Base-by-base conservation (phyloP, 805 yeast species). In the Wickerhamiella occidentalis region DNA sequence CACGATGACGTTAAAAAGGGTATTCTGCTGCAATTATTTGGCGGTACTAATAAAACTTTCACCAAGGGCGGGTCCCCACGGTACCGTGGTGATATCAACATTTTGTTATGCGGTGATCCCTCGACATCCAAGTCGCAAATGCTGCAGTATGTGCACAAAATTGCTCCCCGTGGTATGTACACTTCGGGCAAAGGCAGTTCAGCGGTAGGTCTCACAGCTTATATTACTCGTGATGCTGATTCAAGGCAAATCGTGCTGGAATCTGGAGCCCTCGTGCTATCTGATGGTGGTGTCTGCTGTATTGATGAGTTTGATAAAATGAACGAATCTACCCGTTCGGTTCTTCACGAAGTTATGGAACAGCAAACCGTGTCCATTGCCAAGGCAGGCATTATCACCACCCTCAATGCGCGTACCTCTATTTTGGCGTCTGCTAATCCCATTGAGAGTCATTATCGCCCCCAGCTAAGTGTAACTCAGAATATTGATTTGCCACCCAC, bases 141-240 rank as follows among this genome's bases (percentile, higher is more conserved):
- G 42, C 72, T 92, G 56, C 94, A 87, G 61, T 92, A 92, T 58
- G 96, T 92, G 40, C 98, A 92, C 68, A 85, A 88, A 61, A 92
- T 92, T 57, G 94, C 98, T 1, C 99, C 99, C 41, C 75, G 98
- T 63, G 98, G 98, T 57, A 85, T 92, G 36, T 92, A 88, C 66
- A 92, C 99, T 3, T 88, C 96, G 0, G 99, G 99, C 66, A 92
- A 92, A 61, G 98, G 98, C 47, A 87, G 96, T 0, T 92, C 98
- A 28, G 99, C 99, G 0, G 99, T 92, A 45, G 99, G 99, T 72
- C 72, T 92, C 61, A 92, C 99, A 0, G 98, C 99, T 0, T 92
- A 92, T 64, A 82, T 92, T 50, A 88, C 98, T 7, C 74, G 96
- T 61, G 99, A 92, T 64, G 75, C 84, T 23, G 97, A 92, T 60